Conservation (phyloP, 371 early-diverging fungal genomes). For the Syncephalis plumigaleata region DNA sequence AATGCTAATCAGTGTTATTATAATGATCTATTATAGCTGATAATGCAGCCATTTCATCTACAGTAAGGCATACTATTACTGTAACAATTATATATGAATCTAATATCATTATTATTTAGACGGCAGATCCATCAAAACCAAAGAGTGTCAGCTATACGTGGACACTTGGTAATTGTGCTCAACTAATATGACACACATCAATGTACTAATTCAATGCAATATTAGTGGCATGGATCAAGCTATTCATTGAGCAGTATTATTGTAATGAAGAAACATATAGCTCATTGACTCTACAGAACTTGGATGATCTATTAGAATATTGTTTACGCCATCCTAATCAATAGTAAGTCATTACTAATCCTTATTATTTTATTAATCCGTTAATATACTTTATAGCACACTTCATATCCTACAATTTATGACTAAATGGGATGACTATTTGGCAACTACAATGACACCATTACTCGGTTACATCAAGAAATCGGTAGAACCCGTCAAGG, state of each 20-base stretch:
- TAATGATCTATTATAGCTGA: no score
- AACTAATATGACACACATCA: neutral
- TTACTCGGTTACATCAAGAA: no score
- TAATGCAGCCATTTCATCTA: no score
- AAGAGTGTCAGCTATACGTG: slow-evolving; percentile 16
- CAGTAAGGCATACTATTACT: neutral
- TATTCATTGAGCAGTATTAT: slow-evolving; percentile 12
- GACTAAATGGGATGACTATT: no score
- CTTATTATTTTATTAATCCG: no score
- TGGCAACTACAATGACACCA: no score
- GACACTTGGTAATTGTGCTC: slow-evolving; percentile 14
- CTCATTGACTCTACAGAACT: neutral
- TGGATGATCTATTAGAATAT: neutral
- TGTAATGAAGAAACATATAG: neutral
- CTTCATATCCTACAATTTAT: no score
- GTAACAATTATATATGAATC: neutral
- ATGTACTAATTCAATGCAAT: neutral
- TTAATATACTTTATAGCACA: no score
- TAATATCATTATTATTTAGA: slow-evolving; percentile 5
- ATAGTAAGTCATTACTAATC: neutral
- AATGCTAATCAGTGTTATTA: neutral
- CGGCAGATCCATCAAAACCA: slow-evolving; percentile 8
- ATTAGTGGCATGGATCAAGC: slow-evolving; percentile 20
- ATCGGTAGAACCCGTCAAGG: no score
- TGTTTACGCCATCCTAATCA: neutral